Conservation (phyloP, 192 early-diverging fungal genomes). For the Coemansia sp. region DNA sequence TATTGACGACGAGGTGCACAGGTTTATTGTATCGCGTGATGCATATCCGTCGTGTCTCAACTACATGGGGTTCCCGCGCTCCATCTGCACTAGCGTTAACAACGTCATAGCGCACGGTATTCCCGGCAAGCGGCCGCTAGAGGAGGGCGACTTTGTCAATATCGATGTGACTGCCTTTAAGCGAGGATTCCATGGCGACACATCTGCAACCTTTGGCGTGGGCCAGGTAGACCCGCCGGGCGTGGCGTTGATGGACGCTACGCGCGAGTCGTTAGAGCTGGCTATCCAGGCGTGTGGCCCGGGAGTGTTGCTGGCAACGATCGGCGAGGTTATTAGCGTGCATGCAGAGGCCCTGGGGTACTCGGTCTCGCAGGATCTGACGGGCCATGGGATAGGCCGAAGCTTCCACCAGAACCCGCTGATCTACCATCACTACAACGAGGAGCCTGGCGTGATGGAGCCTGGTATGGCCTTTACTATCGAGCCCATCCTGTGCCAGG, state of each 20-base stretch:
- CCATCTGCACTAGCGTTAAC: slow-evolving; percentile 79
- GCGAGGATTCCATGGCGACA: slow-evolving; percentile 74
- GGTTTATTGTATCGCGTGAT: slow-evolving; percentile 48
- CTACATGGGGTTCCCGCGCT: slow-evolving; percentile 72
- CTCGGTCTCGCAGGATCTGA: slow-evolving; percentile 67
- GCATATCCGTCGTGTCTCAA: slow-evolving; percentile 80
- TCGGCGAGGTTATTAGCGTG: slow-evolving; percentile 65
- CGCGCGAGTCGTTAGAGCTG: slow-evolving; percentile 57
- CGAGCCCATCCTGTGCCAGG: slow-evolving; percentile 85
- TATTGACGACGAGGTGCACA: slow-evolving; percentile 57
- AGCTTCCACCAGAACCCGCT: slow-evolving; percentile 82
- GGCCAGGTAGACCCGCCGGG: slow-evolving; percentile 62
- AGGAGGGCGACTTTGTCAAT: slow-evolving; percentile 73
- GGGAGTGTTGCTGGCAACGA: slow-evolving; percentile 63
- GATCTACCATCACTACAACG: slow-evolving; percentile 76
- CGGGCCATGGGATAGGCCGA: slow-evolving; percentile 85
- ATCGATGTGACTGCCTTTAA: slow-evolving; percentile 71
- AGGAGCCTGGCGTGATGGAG: slow-evolving; percentile 67
- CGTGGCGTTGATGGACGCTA: slow-evolving; percentile 54
- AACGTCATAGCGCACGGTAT: slow-evolving; percentile 84
- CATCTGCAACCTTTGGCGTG: slow-evolving; percentile 63
- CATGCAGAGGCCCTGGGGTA: slow-evolving; percentile 51
- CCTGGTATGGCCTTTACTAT: slow-evolving; percentile 86
- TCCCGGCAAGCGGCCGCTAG: slow-evolving; percentile 60
- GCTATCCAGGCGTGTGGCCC: slow-evolving; percentile 72